These are phyloP conservation scores for Onygena corvina DNA, from an alignment of 2,329 filamentous ascomycete species.

Conservation along the genomic window DNA sequence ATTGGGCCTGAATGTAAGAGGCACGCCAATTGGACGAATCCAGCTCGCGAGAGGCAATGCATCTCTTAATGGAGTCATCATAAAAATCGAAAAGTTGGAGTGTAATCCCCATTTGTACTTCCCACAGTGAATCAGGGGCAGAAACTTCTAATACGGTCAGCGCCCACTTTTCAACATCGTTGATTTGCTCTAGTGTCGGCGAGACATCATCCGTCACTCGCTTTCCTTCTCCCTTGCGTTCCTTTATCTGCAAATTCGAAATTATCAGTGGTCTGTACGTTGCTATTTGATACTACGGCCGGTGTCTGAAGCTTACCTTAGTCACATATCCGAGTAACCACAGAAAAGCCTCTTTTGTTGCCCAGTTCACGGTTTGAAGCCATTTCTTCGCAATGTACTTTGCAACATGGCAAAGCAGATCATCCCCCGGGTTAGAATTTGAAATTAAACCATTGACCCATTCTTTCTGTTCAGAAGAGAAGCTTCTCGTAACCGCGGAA, in stretches of 20 bases:
- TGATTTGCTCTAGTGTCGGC: slow-evolving; percentile 12
- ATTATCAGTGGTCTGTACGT: not conserved
- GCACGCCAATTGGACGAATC: slow-evolving; percentile 18
- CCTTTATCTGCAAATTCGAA: slow-evolving; percentile 1
- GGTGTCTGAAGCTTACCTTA: slow-evolving; percentile 9
- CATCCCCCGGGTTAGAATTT: slow-evolving; percentile 19
- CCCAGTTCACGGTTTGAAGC: slow-evolving; percentile 14
- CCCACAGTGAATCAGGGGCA: slow-evolving; percentile 12
- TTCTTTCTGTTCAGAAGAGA: slow-evolving; percentile 16
- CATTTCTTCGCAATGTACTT: slow-evolving; percentile 17
- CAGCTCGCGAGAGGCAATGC: slow-evolving; percentile 15
- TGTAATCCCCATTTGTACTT: slow-evolving; percentile 18
- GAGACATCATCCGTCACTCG: not conserved
- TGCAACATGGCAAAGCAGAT: slow-evolving; percentile 18
- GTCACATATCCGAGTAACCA: slow-evolving; percentile 12
- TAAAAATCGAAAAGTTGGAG: slow-evolving; percentile 13
- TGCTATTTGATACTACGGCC: no score
- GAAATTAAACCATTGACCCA: slow-evolving; percentile 22
- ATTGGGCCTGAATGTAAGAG: slow-evolving; percentile 16
- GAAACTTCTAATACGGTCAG: slow-evolving; percentile 10
- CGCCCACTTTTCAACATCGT: slow-evolving; percentile 14
- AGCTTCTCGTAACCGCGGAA: slow-evolving; percentile 20
- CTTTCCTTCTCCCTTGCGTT: slow-evolving; percentile 1
- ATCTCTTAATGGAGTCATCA: slow-evolving; percentile 16
- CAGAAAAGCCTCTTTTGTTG: slow-evolving; percentile 1